Evolutionary conservation across 208 protist genomes (phyloP).

Genomic region (Herpetomonas muscarum): DNA sequence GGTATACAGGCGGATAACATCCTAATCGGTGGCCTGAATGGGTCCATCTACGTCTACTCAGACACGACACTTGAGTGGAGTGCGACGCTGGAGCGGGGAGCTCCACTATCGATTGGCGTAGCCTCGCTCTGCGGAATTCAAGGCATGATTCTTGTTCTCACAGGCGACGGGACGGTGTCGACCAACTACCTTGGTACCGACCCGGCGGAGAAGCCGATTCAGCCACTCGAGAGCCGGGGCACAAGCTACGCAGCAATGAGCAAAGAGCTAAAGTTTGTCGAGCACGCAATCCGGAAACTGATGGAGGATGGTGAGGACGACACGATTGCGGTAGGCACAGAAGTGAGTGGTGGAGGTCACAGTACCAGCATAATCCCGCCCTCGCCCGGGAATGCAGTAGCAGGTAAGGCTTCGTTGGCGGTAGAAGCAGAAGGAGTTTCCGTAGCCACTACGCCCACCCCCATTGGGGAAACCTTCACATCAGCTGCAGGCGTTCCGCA

Average conservation of each 20-base stretch:
- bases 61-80: conserved; percentile 89
- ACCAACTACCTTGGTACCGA: conserved; percentile 94
- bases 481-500: too few relatives aligned
- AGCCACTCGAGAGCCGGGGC: conserved; percentile 71
- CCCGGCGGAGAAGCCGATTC: conserved; percentile 64
- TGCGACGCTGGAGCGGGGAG: conserved; percentile 34
- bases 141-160: conserved; percentile 80
- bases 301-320: conserved; percentile 8
- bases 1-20: conserved; percentile 61
- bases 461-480: too few relatives aligned
- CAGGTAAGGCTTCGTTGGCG: too few relatives aligned
- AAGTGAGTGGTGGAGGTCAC: too few relatives aligned
- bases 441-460: too few relatives aligned
- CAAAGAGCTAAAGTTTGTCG: conserved; percentile 64
- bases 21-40: conserved; percentile 71
- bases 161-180: conserved; percentile 48
- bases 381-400: too few relatives aligned
- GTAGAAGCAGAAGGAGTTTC: too few relatives aligned
- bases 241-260: conserved; percentile 82
- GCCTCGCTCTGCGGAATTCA: conserved; percentile 51
- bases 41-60: conserved; percentile 76
- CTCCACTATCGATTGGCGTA: conserved; percentile 59
- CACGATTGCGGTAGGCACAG: too few relatives aligned
- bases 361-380: too few relatives aligned
- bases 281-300: conserved; percentile 57